phyloP scores from a whole-genome alignment of 768 basidiomycete genomes.

The Tylopilus sp. region DNA sequence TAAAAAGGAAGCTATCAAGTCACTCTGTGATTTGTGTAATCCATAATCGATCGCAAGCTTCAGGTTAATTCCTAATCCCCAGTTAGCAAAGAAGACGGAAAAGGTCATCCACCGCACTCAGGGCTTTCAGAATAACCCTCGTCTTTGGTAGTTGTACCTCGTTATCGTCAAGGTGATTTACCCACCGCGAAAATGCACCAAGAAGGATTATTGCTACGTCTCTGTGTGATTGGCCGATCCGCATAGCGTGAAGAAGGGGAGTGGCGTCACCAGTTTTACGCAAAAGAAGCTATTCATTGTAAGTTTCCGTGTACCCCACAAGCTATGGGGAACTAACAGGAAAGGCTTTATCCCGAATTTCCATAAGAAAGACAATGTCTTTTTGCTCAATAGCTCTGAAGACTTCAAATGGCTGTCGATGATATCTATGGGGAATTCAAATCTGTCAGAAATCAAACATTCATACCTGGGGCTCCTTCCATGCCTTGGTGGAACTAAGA shows the following conservation, averaged over 20 bases:
- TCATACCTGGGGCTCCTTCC: constrained; percentile 56
- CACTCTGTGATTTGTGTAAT: constrained; percentile 73
- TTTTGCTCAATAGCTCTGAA: constrained; percentile 83
- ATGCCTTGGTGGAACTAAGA: constrained; percentile 22
- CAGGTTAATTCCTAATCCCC: constrained; percentile 68
- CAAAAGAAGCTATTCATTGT: constrained; percentile 57
- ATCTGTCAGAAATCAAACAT: background rate
- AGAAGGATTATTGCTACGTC: constrained; percentile 86
- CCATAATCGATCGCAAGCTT: constrained; percentile 92
- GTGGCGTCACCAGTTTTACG: constrained; percentile 82
- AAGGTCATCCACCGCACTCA: constrained; percentile 71
- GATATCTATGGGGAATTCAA: background rate
- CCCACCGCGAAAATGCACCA: constrained; percentile 88
- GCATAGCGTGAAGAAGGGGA: constrained; percentile 88
- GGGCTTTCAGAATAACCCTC: constrained; percentile 67
- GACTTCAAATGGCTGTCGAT: constrained; percentile 55
- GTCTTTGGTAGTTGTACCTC: constrained; percentile 70
- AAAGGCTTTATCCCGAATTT: constrained; percentile 76
- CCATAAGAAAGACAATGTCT: constrained; percentile 80
- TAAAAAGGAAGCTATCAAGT: constrained; percentile 87
- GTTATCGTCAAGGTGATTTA: constrained; percentile 83
- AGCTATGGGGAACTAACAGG: constrained; percentile 48
- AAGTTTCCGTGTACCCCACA: background rate
- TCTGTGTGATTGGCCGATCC: constrained; percentile 67
- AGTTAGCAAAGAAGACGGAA: constrained; percentile 73